Conservation (phyloP, 768 basidiomycete genomes). For the Phlebiopsis gigantea region DNA sequence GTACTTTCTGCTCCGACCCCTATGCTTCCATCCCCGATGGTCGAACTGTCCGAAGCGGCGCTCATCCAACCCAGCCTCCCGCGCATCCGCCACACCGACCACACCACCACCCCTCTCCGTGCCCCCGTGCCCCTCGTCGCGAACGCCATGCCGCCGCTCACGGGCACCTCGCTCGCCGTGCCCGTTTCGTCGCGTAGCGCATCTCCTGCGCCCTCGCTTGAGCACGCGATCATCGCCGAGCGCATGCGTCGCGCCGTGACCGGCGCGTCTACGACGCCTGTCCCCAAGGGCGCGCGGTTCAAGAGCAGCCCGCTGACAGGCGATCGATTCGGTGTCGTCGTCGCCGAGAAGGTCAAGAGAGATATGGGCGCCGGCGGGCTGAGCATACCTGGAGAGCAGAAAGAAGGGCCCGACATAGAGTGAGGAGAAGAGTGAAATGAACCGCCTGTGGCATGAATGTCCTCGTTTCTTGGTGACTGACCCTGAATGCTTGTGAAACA, state of each 20-base stretch:
- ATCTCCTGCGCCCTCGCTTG: constrained; percentile 55
- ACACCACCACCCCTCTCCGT: neutral
- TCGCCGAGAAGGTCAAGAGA: constrained; percentile 42
- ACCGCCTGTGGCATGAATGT: neutral
- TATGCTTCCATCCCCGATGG: neutral
- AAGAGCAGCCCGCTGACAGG: constrained; percentile 69
- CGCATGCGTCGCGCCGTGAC: constrained; percentile 48
- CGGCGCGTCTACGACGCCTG: constrained; percentile 15
- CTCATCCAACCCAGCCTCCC: neutral
- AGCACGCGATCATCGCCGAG: constrained; percentile 65
- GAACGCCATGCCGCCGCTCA: constrained; percentile 9
- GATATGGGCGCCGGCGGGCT: neutral
- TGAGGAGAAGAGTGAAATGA: neutral
- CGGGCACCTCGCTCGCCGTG: constrained; percentile 11
- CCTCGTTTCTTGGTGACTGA: too few relatives aligned
- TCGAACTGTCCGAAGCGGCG: neutral
- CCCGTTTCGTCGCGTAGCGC: constrained; percentile 28
- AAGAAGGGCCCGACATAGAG: neutral
- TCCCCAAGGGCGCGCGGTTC: constrained; percentile 51
- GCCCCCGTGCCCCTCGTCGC: constrained; percentile 6
- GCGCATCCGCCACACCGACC: neutral
- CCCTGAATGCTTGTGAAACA: neutral
- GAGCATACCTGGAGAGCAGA: neutral
- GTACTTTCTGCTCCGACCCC: neutral
- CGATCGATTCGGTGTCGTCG: constrained; percentile 38